Conservation (phyloP, 345 rosid species). For the Lepidium sativum region DNA sequence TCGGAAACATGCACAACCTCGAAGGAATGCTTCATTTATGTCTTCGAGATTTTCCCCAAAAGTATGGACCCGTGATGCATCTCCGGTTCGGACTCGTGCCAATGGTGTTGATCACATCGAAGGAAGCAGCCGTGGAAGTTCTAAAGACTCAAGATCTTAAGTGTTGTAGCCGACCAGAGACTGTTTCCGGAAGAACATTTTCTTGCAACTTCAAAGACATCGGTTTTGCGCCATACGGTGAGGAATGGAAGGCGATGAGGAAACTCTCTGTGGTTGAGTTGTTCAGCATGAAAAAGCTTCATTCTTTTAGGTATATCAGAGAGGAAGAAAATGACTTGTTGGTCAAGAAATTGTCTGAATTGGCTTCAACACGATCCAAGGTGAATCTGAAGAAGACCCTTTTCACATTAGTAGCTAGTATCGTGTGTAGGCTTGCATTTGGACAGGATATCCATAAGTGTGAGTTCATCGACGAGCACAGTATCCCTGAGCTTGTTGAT, state of each 20-base stretch:
- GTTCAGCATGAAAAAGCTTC: constrained; percentile 21
- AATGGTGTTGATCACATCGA: constrained; percentile 33
- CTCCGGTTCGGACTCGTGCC: constrained; percentile 34
- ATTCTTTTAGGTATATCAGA: constrained; percentile 27
- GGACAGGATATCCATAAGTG: constrained; percentile 26
- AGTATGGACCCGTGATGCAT: constrained; percentile 44
- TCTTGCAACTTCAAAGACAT: constrained; percentile 29
- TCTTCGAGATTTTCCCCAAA: constrained; percentile 29
- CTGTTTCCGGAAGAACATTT: constrained; percentile 9
- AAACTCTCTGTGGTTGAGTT: constrained; percentile 27
- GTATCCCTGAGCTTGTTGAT: neutral
- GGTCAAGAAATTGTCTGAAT: constrained; percentile 19
- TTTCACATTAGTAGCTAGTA: constrained; percentile 15
- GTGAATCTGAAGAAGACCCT: constrained; percentile 27
- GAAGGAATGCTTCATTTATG: constrained; percentile 28
- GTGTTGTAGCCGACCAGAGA: constrained; percentile 33
- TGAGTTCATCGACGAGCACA: constrained; percentile 13
- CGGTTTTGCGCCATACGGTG: constrained; percentile 32
- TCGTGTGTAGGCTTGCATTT: constrained; percentile 34
- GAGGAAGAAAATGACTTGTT: constrained; percentile 26
- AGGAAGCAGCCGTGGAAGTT: constrained; percentile 33
- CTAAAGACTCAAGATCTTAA: constrained; percentile 30
- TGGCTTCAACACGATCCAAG: neutral
- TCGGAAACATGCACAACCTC: constrained; percentile 40
- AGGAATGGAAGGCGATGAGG: constrained; percentile 33